Base-by-base conservation (phyloP, 768 basidiomycete species). In the Steccherinum ochraceum region DNA sequence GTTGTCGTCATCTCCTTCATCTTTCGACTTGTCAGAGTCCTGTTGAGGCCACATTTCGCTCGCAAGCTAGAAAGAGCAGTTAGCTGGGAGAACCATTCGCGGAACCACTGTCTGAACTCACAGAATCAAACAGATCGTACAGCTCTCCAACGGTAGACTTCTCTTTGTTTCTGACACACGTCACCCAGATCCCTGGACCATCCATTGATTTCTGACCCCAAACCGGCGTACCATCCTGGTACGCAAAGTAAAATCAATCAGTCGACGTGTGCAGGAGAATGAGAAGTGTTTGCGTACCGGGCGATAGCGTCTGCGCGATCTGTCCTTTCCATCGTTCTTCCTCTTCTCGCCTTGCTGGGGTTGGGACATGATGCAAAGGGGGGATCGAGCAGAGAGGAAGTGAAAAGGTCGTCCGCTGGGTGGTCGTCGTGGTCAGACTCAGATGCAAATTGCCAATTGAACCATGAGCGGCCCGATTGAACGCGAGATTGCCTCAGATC, bases 131-230 rank as follows among this genome's bases (percentile, higher is more conserved):
- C 10, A 93, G 59, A 59, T 90, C 87, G 55, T 84, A 84, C 27
- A 89, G 65, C 61, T 93, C 90, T 30, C 83, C 81, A 3, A 89
- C 78, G 0, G 86, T 77, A 59, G 83, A 84, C 55, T 78, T 85
- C 64, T 93, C 91, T 57, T 84, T 92, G 18, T 90, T 90, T 64
- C 85, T 89, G 24, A 89, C 77, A 58, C 88, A 92, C 59, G 83
- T 89, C 10, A 81, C 86, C 89, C 90, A 93, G 18, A 93, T 69
- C 16, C 90, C 89, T 18, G 90, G 90, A 7, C 90, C 90, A 53
- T 87, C 85, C 51, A 91, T 77, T 21, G 71, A 66, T 40, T 77
- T 69, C 64, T 80, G 87, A 19, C 69, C 75, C 83, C 83, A 84
- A 24, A 82, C 74, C 16, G 81, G 76, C 2, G 79, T 79, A 4